phyloP scores from a whole-genome alignment of 331 rosid genomes.

The Prunus yedoensis region DNA sequence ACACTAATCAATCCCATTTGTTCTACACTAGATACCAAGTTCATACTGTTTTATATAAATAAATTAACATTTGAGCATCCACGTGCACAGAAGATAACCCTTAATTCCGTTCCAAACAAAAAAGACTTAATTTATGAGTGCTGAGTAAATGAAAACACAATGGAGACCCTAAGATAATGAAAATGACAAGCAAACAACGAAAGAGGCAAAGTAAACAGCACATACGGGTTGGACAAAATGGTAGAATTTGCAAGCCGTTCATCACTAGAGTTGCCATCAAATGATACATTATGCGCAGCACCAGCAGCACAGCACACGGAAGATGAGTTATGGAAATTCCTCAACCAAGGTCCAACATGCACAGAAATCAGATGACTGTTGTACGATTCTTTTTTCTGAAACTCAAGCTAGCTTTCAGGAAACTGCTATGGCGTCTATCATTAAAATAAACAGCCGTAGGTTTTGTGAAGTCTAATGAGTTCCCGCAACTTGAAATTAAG shows the following conservation, averaged over 20 bases:
- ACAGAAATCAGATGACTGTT: constrained; percentile 33
- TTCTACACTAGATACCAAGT: neutral
- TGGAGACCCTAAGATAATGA: neutral
- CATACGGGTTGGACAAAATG: constrained; percentile 52
- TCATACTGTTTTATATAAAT: neutral
- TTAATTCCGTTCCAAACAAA: neutral
- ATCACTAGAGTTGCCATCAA: constrained; percentile 52
- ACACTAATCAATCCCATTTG: neutral
- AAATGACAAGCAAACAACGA: neutral
- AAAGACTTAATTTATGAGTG: neutral
- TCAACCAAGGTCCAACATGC: constrained; percentile 41
- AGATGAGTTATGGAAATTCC: constrained; percentile 30
- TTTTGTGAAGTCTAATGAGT: constrained; percentile 45
- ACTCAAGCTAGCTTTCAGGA: constrained; percentile 46
- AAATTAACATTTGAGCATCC: neutral
- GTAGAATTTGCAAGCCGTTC: constrained; percentile 46
- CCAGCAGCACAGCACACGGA: constrained; percentile 49
- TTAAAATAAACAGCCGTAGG: constrained; percentile 51
- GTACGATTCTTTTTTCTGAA: constrained; percentile 46
- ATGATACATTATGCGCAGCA: constrained; percentile 59
- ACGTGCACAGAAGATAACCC: neutral
- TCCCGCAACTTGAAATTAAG: constrained; percentile 40
- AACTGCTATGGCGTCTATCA: constrained; percentile 37
- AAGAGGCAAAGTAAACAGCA: constrained; percentile 2
- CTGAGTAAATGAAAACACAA: neutral